Evolutionary conservation across 352 stramenopile species (phyloP).

Genomic region (Phytophthora boehmeriae): DNA sequence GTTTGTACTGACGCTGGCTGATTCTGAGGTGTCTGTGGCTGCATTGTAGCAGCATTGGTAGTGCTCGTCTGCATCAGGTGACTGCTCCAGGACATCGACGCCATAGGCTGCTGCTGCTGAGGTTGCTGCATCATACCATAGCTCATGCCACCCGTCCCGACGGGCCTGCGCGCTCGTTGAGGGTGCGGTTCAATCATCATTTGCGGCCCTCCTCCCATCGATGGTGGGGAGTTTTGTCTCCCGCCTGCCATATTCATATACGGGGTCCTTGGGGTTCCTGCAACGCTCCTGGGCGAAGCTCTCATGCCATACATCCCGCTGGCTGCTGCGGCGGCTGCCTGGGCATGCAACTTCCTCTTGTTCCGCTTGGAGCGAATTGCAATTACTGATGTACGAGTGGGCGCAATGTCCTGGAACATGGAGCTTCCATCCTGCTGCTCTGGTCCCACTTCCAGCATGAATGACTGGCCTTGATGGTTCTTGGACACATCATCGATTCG

Average conservation of each 20-base stretch:
- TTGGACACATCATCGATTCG: conserved; percentile 97
- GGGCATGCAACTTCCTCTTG: conserved; percentile 82
- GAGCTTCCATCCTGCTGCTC: conserved; percentile 82
- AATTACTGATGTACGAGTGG: conserved; percentile 87
- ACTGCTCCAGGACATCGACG: conserved; percentile 56
- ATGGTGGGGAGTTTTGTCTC: conserved; percentile 18
- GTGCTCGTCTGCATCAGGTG: conserved; percentile 46
- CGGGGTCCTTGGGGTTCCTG: conserved; percentile 34
- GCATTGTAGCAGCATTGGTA: conserved; percentile 22
- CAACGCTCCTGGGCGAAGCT: conserved; percentile 47
- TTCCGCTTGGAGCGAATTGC: conserved; percentile 96
- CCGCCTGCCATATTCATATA: conserved; percentile 35
- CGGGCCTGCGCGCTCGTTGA: conserved; percentile 37
- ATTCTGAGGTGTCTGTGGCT: conserved; percentile 20
- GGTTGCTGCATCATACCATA: conserved; percentile 41
- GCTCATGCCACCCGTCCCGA: conserved; percentile 34
- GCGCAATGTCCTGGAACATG: conserved; percentile 92
- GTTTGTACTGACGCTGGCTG: conserved; percentile 28
- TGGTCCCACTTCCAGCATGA: conserved; percentile 90
- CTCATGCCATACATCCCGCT: conserved; percentile 26
- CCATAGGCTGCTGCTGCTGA: conserved; percentile 23
- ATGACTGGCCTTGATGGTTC: conserved; percentile 97
- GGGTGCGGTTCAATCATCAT: conserved; percentile 33
- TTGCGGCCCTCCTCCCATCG: conserved; percentile 23
- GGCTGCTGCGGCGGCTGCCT: conserved; percentile 15